Evolutionary conservation across 805 yeast genomes (phyloP), one percentile per base, ranked within the genome.

Genomic region (Scheffersomyces spartinae): DNA sequence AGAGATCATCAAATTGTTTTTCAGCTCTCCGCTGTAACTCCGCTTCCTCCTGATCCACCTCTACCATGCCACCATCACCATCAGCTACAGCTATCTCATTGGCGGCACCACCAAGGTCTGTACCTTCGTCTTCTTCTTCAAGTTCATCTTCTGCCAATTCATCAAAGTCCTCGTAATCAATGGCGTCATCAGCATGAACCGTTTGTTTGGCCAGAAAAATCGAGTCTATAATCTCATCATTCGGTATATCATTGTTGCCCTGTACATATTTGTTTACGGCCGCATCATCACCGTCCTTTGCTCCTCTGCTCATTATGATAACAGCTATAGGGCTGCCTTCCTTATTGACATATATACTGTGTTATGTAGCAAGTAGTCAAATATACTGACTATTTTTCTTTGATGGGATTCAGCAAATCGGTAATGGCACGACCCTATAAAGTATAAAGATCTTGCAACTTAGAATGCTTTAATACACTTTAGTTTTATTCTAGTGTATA

Each of bases 131-230:
- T 21, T 30, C 61, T 16, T 52, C 62, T 1, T 61, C 61, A 3
- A 52, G 40, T 29, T 82, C 94, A 23, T 86, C 95, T 13, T 86
- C 96, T 0, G 96, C 96, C 25, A 86, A 58, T 49, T 86, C 96
- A 38, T 86, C 96, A 42, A 82, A 93, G 46, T 83, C 95, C 43
- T 83, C 95, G 46, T 81, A 88, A 49, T 88, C 97, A 17, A 85
- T 61, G 7, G 98, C 98, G 48, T 86, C 88, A 5, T 72, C 95
- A 1, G 91, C 86, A 49, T 86, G 97, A 28, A 67, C 64, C 3
- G 81, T 56, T 18, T 40, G 39, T 15, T 46, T 35, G 18, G 52
- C 56, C 28, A 32, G 36, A 33, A 56, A 60, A 22, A 60, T 60
- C 16, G 54, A 50, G 26, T 55, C 59, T 9, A 60, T 53, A 17